Percentiles rank a stretch among this genome's conserved stretches.
Evolutionary conservation across 352 stramenopile genomes (phyloP).

Genomic region (Poterioochromonas sp.): DNA sequence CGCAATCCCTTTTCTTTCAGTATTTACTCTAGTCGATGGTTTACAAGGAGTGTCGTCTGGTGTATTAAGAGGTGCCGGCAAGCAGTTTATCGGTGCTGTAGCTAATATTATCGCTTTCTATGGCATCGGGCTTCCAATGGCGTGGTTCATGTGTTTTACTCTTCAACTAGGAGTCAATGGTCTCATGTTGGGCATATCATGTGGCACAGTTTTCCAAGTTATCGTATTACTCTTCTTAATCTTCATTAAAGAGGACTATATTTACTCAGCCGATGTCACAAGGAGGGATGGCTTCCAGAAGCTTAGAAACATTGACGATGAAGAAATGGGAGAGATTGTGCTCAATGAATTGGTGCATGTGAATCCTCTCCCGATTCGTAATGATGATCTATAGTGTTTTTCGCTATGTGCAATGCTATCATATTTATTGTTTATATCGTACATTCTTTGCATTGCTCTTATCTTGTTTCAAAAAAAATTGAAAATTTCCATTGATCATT

Average conservation of each 20-base stretch:
- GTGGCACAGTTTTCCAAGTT: conserved; percentile 8
- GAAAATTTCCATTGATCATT: too few relatives aligned
- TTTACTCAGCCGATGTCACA: neutral
- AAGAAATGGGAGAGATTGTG: neutral
- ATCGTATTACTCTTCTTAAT: neutral
- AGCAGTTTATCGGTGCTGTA: conserved; percentile 17
- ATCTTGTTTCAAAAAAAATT: too few relatives aligned
- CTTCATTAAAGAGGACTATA: neutral
- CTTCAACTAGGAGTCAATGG: neutral
- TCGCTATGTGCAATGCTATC: too few relatives aligned
- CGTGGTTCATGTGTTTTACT: conserved; percentile 5
- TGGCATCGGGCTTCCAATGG: conserved; percentile 7
- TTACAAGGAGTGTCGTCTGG: conserved; percentile 19
- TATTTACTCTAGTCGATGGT: conserved; percentile 19
- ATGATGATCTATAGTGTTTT: too few relatives aligned
- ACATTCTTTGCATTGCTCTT: too few relatives aligned
- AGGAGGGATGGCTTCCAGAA: neutral
- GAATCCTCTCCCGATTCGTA: too few relatives aligned
- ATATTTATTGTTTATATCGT: too few relatives aligned
- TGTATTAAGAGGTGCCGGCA: conserved; percentile 21
- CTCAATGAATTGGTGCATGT: too few relatives aligned
- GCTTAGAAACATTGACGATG: conserved; percentile 8
- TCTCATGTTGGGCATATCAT: conserved; percentile 3
- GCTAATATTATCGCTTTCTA: conserved; percentile 28
- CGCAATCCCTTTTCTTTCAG: neutral